Conservation (phyloP, 2,329 filamentous ascomycete genomes). For the Alternaria sp. region DNA sequence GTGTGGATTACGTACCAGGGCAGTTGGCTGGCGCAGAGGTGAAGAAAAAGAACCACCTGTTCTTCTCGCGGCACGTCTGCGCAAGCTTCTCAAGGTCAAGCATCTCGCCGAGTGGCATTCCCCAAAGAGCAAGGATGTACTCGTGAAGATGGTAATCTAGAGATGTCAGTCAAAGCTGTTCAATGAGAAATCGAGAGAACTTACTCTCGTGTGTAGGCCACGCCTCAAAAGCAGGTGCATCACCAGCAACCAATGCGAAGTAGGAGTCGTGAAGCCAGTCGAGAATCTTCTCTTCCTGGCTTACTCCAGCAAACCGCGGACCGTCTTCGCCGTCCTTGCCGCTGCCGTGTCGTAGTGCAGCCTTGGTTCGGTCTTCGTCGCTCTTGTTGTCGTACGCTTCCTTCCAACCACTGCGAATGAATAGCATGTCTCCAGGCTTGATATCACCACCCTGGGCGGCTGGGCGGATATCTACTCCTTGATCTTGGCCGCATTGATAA, state of each 20-base stretch:
- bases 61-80: constrained; percentile 63
- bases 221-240: constrained; percentile 70
- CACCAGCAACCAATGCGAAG: constrained; percentile 72
- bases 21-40: constrained; percentile 68
- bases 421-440: constrained; percentile 70
- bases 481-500: constrained; percentile 65
- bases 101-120: constrained; percentile 54
- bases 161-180: constrained; percentile 8
- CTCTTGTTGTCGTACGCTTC: constrained; percentile 63
- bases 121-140: constrained; percentile 51
- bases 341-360: constrained; percentile 56
- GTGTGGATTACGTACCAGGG: constrained; percentile 52
- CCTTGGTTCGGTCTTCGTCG: constrained; percentile 44
- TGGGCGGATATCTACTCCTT: constrained; percentile 69
- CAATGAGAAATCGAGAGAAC: neutral
- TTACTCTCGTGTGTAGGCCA: constrained; percentile 62
- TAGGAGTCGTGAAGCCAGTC: constrained; percentile 76
- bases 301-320: constrained; percentile 60
- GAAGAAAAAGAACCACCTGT: constrained; percentile 69
- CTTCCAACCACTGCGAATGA: constrained; percentile 71
- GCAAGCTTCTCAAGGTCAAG: constrained; percentile 62
- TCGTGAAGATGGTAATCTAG: constrained; percentile 49
- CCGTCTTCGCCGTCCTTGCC: constrained; percentile 50
- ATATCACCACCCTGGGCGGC: constrained; percentile 64
- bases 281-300: constrained; percentile 64